A percentile compares a stretch with the other conserved stretches of the same genome.
Conservation (phyloP, 2,329 filamentous ascomycete genomes). For the Exophiala aquamarina region DNA sequence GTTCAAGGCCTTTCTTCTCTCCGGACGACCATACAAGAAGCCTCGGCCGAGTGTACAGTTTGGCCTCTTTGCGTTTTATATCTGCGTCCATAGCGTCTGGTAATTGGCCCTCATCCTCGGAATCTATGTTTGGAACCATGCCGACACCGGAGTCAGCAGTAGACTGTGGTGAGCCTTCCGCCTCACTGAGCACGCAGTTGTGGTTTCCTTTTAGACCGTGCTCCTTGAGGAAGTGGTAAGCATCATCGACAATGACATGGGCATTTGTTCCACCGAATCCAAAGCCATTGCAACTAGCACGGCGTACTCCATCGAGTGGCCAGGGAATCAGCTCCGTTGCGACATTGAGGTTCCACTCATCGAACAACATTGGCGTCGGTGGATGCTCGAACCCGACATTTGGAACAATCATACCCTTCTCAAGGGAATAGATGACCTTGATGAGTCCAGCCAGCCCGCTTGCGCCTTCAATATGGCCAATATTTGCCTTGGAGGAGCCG, state of each 20-base stretch:
- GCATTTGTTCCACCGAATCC: constrained; percentile 26
- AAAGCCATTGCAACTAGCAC: constrained; percentile 23
- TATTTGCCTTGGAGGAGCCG: constrained; percentile 12
- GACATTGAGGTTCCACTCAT: constrained; percentile 9
- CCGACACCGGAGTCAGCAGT: constrained; percentile 1
- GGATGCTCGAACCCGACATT: too few relatives aligned
- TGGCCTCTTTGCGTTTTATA: background rate
- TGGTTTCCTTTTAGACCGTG: constrained; percentile 8
- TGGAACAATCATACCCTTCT: constrained; percentile 28
- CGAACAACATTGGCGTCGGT: background rate
- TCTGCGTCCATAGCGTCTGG: background rate
- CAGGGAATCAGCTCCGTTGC: constrained; percentile 11
- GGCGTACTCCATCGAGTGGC: constrained; percentile 9
- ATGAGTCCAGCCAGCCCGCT: constrained; percentile 16
- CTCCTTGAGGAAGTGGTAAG: constrained; percentile 12
- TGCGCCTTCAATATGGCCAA: constrained; percentile 17
- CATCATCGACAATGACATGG: constrained; percentile 22
- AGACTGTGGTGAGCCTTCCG: background rate
- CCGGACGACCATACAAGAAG: constrained; percentile 4
- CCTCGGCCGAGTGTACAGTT: background rate
- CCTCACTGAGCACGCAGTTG: constrained; percentile 1
- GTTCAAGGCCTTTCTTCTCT: constrained; percentile 3
- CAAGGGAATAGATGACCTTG: constrained; percentile 13
- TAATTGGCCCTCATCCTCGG: background rate
- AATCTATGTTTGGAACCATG: background rate